A percentile compares a stretch with the other conserved stretches of the same genome.
Conservation (phyloP, 257 asterid species). For the Thymus quinquecostatus region DNA sequence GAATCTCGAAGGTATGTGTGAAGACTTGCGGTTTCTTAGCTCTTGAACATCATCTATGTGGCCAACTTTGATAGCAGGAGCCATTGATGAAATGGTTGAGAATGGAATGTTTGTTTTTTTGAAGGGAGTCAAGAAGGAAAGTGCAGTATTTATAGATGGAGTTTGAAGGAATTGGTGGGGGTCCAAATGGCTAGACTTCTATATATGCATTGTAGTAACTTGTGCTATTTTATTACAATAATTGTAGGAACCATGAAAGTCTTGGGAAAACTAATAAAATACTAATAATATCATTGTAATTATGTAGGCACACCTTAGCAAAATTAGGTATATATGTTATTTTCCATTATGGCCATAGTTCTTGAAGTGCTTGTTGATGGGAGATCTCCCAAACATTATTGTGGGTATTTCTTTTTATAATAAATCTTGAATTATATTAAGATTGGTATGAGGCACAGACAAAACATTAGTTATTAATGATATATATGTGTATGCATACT, state of each 20-base stretch:
- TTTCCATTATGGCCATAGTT: neutral
- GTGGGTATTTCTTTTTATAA: neutral
- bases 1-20: conserved; percentile 75
- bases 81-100: conserved; percentile 42
- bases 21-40: conserved; percentile 50
- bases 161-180: conserved; percentile 16
- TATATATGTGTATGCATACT: neutral
- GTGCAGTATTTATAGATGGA: conserved; percentile 56
- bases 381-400: neutral
- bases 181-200: conserved; percentile 38
- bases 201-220: conserved; percentile 30
- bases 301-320: neutral
- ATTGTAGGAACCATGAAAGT: neutral
- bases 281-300: neutral
- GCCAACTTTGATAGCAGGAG: conserved; percentile 77
- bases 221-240: conserved; percentile 9
- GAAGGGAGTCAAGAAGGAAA: conserved; percentile 29
- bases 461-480: neutral
- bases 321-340: neutral
- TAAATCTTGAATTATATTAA: too few relatives aligned
- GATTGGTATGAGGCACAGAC: neutral
- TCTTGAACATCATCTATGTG: conserved; percentile 97
- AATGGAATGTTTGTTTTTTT: conserved; percentile 20
- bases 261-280: neutral
- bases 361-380: neutral